Evolutionary conservation across 495 filamentous ascomycete species (phyloP).

Genomic region (Xylona heveae): DNA sequence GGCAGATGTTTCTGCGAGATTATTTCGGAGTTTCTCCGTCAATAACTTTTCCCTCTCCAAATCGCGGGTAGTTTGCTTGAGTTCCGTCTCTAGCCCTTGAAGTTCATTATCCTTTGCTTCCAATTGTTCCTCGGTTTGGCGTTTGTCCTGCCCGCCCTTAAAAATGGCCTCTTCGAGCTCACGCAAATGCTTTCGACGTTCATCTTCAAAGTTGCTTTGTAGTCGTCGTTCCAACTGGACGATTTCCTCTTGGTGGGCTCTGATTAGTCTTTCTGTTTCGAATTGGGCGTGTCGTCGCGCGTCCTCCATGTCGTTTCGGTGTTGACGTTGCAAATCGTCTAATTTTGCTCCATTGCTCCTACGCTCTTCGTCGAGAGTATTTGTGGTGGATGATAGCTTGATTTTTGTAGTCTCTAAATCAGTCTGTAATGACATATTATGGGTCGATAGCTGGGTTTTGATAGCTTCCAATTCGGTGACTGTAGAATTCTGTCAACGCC

Average conservation of each 20-base stretch:
- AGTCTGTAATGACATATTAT: constrained; percentile 30
- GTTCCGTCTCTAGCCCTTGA: constrained; percentile 29
- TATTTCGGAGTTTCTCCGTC: constrained; percentile 31
- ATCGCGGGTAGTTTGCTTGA: constrained; percentile 26
- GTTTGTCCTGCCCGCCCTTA: constrained; percentile 36
- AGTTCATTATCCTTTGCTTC: constrained; percentile 35
- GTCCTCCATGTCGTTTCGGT: constrained; percentile 17
- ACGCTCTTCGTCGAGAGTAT: constrained; percentile 15
- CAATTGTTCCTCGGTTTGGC: constrained; percentile 38
- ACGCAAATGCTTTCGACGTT: constrained; percentile 23
- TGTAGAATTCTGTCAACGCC: constrained; percentile 15
- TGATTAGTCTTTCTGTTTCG: constrained; percentile 19
- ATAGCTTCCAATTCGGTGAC: constrained; percentile 45
- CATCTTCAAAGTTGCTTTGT: constrained; percentile 40
- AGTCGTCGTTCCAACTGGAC: constrained; percentile 7
- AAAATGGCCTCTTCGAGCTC: constrained; percentile 46
- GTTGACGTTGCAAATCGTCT: constrained; percentile 30
- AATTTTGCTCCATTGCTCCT: constrained; percentile 32
- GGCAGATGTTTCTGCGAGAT: constrained; percentile 39
- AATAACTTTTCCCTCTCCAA: constrained; percentile 27
- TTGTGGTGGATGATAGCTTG: constrained; percentile 19
- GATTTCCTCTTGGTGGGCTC: constrained; percentile 27
- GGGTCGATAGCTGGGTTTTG: constrained; percentile 30
- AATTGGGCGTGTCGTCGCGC: constrained; percentile 12
- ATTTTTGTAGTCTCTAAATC: constrained; percentile 35